phyloP scores from a whole-genome alignment of 345 rosid genomes.

The Eucalyptus guilfoylei region DNA sequence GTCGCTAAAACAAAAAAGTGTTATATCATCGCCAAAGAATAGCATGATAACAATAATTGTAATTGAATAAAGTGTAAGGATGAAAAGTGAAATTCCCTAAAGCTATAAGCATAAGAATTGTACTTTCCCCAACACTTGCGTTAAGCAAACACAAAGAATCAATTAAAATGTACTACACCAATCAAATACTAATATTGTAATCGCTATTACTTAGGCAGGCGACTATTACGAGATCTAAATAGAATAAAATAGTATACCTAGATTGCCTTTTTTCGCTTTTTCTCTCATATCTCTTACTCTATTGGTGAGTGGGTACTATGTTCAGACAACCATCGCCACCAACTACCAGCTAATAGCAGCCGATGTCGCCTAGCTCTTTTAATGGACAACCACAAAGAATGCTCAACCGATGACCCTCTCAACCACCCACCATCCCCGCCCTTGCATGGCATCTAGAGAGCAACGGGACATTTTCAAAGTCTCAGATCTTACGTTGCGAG shows the following conservation, averaged over 20 bases:
- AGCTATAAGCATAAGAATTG: background rate
- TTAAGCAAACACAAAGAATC: background rate
- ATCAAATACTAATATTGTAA: background rate
- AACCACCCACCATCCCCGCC: background rate
- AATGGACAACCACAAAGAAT: background rate
- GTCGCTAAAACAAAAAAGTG: background rate
- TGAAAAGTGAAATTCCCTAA: background rate
- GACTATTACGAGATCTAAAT: background rate
- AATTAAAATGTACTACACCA: background rate
- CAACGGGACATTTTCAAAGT: background rate
- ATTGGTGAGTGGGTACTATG: background rate
- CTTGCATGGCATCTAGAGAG: background rate
- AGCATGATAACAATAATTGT: background rate
- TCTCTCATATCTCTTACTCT: background rate
- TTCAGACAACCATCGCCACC: background rate
- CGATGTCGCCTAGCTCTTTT: background rate
- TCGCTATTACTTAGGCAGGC: background rate
- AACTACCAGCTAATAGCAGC: background rate
- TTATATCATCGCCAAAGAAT: accelerated
- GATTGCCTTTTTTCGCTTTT: background rate
- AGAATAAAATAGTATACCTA: background rate
- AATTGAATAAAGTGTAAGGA: background rate
- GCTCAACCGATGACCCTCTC: background rate
- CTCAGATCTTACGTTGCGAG: background rate
- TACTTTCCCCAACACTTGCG: background rate